Base-by-base conservation (phyloP, 768 basidiomycete genomes). In the Tulasnella sp. region DNA sequence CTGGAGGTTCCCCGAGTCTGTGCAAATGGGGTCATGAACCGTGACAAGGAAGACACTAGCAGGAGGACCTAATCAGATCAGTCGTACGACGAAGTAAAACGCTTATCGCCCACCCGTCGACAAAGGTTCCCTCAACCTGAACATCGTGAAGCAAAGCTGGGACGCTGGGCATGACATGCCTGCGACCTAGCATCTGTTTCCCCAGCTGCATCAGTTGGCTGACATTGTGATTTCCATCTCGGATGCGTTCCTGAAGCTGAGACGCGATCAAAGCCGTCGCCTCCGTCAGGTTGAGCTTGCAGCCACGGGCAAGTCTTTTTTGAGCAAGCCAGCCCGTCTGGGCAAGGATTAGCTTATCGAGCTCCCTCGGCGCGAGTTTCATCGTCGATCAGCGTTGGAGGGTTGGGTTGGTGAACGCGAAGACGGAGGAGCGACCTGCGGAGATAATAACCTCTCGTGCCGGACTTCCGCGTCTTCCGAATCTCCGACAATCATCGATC, bases 161-260 rank as follows among this genome's bases (percentile, higher is more conserved):
- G 0, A 99, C 96, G 61, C 89, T 89, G 0, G 95, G 90, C 76
- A 96, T 87, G 57, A 99, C 97, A 84, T 99, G 97, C 71, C 94
- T 85, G 40, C 94, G 86, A 2, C 97, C 96, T 11, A 99, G 88
- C 74, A 99, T 83, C 26, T 88, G 89, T 86, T 96, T 98, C 9
- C 98, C 98, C 81, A 93, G 87, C 71, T 94, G 91, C 96, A 97
- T 97, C n/a, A 99, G 85, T 80, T 98, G 90, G 0, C 94, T 88
- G 11, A 99, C 96, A 0, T 90, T 90, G 83, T 95, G 88, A 20
- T 84, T 83, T 3, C 96, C 97, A 92, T 99, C 98, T 13, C 98
- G 88, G 81, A 98, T 97, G 71, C 90, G 89, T 83, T 98, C 97
- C 81, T 99, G 97, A 1, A 98, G 89, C 81, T 94, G 93, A n/a